Conservation (phyloP, 78 protist species). For the Cavenderia fasciculata region DNA sequence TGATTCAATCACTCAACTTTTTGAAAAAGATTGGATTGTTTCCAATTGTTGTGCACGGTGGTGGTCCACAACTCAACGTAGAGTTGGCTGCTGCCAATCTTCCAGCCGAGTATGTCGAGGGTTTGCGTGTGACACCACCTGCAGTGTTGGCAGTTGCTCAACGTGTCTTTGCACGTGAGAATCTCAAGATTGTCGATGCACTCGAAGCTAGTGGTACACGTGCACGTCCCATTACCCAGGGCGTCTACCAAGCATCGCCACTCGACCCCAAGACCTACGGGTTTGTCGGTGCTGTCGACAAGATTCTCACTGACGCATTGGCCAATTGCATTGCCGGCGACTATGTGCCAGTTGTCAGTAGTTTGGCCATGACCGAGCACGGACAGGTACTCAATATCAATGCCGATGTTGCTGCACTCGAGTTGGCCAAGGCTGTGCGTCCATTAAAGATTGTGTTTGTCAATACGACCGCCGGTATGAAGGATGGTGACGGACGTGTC, state of each 20-base stretch:
- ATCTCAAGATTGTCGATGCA: conserved; percentile 71
- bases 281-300: conserved; percentile 79
- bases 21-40: conserved; percentile 43
- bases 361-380: conserved; percentile 61
- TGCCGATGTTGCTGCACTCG: conserved; percentile 83
- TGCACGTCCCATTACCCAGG: conserved; percentile 55
- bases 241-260: conserved; percentile 58
- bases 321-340: conserved; percentile 21
- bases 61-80: conserved; percentile 87
- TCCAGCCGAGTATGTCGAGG: conserved; percentile 81
- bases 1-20: conserved; percentile 39
- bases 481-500: conserved; percentile 64
- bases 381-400: conserved; percentile 80
- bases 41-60: conserved; percentile 87
- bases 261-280: conserved; percentile 65
- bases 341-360: conserved; percentile 65
- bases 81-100: conserved; percentile 55
- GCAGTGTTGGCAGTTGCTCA: conserved; percentile 78
- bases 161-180: conserved; percentile 65
- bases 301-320: conserved; percentile 39
- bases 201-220: conserved; percentile 50
- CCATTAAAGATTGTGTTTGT: conserved; percentile 76
- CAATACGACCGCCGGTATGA: conserved; percentile 79
- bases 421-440: conserved; percentile 72
- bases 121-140: conserved; percentile 82